phyloP scores from a whole-genome alignment of 2,329 filamentous ascomycete species.

The Laburnicola sp. region DNA sequence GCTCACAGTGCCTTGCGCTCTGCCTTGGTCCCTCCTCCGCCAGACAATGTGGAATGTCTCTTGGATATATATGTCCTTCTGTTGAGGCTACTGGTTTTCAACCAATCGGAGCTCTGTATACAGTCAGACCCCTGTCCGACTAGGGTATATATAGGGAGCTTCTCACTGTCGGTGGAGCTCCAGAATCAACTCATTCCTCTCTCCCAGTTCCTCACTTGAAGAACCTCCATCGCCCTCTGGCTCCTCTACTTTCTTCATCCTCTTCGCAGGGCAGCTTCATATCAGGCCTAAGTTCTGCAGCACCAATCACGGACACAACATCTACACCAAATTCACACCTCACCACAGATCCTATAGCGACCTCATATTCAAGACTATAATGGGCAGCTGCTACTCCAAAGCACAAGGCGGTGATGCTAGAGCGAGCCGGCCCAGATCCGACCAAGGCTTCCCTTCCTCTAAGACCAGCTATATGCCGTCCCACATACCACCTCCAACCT shows the following conservation, averaged over 20 bases:
- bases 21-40: conserved; percentile 5
- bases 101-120: too few species aligned
- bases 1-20: conserved; percentile 3
- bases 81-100: too few species aligned
- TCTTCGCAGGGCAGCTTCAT: conserved; percentile 4
- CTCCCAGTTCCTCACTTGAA: too few species aligned
- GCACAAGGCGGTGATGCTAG: conserved; percentile 3
- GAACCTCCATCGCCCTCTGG: conserved; percentile 1
- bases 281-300: conserved; percentile 8
- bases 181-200: too few species aligned
- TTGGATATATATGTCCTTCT: conserved; percentile 8
- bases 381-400: conserved; percentile 6
- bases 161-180: too few species aligned
- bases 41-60: conserved; percentile 3
- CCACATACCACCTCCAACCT: conserved; percentile 8
- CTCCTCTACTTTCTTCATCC: conserved; percentile 8
- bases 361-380: conserved; percentile 4
- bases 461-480: conserved; percentile 11
- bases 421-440: neutral
- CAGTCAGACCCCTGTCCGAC: too few species aligned
- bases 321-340: neutral
- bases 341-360: neutral
- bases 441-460: conserved; percentile 6
- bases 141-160: too few species aligned
- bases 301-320: neutral